These are phyloP conservation scores for Magnolia changhungtana DNA, from an alignment of 164 flowering plant genomes.

Conservation along the genomic window DNA sequence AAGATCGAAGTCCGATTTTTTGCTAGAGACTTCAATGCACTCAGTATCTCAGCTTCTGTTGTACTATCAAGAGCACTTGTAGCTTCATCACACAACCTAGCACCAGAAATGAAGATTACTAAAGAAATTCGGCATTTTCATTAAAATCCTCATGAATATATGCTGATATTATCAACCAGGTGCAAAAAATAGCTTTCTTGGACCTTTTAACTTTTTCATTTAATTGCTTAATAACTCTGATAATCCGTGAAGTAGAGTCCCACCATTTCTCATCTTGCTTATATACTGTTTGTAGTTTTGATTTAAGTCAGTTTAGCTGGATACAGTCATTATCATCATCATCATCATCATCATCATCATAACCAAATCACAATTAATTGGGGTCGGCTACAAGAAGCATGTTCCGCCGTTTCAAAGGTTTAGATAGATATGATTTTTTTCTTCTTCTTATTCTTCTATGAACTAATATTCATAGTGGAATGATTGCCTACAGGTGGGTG, in stretches of 20 bases:
- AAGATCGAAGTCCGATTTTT: constrained; percentile 78
- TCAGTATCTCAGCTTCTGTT: constrained; percentile 91
- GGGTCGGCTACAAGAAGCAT: too few relatives aligned
- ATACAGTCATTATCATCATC: too few relatives aligned
- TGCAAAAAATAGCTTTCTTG: neutral
- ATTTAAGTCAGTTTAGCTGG: too few relatives aligned
- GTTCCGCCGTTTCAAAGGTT: too few relatives aligned
- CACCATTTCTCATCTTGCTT: neutral
- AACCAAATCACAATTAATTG: too few relatives aligned
- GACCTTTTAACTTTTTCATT: too few relatives aligned
- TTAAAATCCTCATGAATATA: neutral
- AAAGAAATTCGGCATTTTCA: neutral
- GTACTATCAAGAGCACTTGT: constrained; percentile 99
- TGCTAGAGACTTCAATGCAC: constrained; percentile 75
- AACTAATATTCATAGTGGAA: too few relatives aligned
- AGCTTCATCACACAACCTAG: constrained; percentile 95
- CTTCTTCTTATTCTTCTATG: too few relatives aligned
- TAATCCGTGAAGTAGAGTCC: too few relatives aligned
- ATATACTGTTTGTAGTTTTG: neutral
- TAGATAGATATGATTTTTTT: too few relatives aligned
- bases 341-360: too few relatives aligned
- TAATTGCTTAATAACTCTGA: neutral
- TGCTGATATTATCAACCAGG: neutral
- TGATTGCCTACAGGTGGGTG: too few relatives aligned
- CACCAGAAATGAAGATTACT: constrained; percentile 2